Base-by-base conservation (phyloP, 495 filamentous ascomycete species). In the Penicillium paxilli region DNA sequence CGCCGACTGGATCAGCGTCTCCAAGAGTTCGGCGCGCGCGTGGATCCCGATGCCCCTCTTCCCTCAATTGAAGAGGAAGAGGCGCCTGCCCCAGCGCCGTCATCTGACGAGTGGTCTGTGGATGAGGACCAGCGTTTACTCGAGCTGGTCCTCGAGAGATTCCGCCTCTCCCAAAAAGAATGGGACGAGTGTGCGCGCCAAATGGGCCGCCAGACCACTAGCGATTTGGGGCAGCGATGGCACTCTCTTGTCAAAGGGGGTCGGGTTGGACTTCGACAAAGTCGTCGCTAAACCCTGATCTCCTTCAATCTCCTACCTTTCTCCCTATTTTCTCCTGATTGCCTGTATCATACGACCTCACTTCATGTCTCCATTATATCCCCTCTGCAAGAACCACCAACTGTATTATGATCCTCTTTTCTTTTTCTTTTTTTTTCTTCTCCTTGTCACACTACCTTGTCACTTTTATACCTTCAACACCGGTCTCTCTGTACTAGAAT, bases 151-250 rank as follows among this genome's bases (percentile, higher is more conserved):
- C 75, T 92, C 2, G 84, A 87, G 62, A 92, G 90, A 63, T 80
- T 91, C 45, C 82, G 82, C 55, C 82, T 92, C 21, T 83, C 82
- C 37, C 85, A 84, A 66, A 80, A 76, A 48, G 87, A 92, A 51
- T 91, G 87, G 89, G 85, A 90, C 42, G 88, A 91, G 52, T 92
- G 88, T 71, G 88, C 88, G 49, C 75, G 81, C 40, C 81, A 74
- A 57, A 75, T 92, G 51, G 87, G 64, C 17, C 62, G 83, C 64
- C 69, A 68, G 19, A 84, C 88, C 60, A 70, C 83, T n/a, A 74
- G 76, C 17, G 87, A 83, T 54, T 71, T 90, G n/a, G 85, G 86
- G 20, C 74, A 76, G 47, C 70, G 89, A 63, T 92, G 87, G 87
- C 84, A 84, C 68, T 80, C 82, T 46, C 72, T 89, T 62, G 65